A percentile compares a stretch with the other conserved stretches of the same genome.
Evolutionary conservation across 2,329 filamentous ascomycete species (phyloP).

Genomic region (Incumbomyces delicatus): DNA sequence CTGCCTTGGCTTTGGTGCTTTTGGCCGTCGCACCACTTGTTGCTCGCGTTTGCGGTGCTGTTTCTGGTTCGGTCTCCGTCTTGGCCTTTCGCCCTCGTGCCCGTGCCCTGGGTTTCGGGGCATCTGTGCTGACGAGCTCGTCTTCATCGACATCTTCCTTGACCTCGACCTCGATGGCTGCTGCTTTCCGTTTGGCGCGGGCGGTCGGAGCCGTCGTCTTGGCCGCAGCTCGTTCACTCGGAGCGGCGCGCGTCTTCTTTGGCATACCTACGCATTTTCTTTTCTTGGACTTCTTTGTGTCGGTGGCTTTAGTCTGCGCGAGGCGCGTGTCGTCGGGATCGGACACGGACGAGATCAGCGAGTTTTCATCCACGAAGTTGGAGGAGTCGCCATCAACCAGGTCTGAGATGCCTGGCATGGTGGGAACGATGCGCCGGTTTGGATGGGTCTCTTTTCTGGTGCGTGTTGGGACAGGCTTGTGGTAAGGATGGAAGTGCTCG

Average conservation of each 20-base stretch:
- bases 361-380: conserved; percentile 25
- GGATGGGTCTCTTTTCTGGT: background rate
- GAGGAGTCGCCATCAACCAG: conserved; percentile 38
- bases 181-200: conserved; percentile 24
- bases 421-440: background rate
- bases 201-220: conserved; percentile 33
- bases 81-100: conserved; percentile 17
- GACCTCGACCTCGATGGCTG: conserved; percentile 35
- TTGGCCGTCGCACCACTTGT: background rate
- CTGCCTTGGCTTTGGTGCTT: too few relatives aligned
- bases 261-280: conserved; percentile 22
- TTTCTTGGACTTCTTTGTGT: conserved; percentile 15
- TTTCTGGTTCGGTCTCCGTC: conserved; percentile 22
- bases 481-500: background rate
- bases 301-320: conserved; percentile 15
- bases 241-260: conserved; percentile 27
- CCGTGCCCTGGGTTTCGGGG: conserved; percentile 22
- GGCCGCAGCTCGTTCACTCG: conserved; percentile 28
- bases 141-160: conserved; percentile 28
- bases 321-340: conserved; percentile 11
- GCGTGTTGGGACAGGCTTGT: background rate
- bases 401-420: conserved; percentile 32
- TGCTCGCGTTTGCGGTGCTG: background rate
- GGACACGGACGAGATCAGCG: conserved; percentile 19
- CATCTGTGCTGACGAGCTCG: conserved; percentile 21